Conservation (phyloP, 257 asterid genomes). For the Vinca minor region DNA sequence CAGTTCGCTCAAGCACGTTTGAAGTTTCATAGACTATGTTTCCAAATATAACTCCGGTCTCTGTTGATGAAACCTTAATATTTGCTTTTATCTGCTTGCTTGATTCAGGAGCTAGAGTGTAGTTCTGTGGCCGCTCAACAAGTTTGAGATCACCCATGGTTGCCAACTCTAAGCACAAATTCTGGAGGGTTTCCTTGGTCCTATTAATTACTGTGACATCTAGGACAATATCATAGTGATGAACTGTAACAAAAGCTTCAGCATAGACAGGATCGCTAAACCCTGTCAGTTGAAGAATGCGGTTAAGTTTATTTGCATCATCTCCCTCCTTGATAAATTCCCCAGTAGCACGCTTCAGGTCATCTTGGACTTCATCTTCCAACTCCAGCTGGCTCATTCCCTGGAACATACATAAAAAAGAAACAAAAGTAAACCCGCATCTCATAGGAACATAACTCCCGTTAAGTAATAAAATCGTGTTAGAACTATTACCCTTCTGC, state of each 20-base stretch:
- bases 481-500: slow-evolving; percentile 58
- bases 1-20: slow-evolving; percentile 80
- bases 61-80: slow-evolving; percentile 93
- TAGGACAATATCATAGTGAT: slow-evolving; percentile 87
- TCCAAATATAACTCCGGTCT: slow-evolving; percentile 94
- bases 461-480: not conserved
- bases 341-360: slow-evolving; percentile 92
- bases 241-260: slow-evolving; percentile 93
- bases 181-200: slow-evolving; percentile 95
- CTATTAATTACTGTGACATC: slow-evolving; percentile 85
- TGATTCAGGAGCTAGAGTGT: slow-evolving; percentile 79
- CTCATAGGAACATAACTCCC: not conserved
- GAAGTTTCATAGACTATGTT: slow-evolving; percentile 92
- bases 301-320: slow-evolving; percentile 79
- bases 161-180: slow-evolving; percentile 87
- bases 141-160: slow-evolving; percentile 98
- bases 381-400: slow-evolving; percentile 96
- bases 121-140: slow-evolving; percentile 93
- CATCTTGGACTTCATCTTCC: slow-evolving; percentile 91
- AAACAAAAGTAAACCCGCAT: not conserved
- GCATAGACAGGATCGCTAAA: slow-evolving; percentile 98
- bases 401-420: slow-evolving; percentile 25
- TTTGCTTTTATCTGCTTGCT: slow-evolving; percentile 95
- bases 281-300: slow-evolving; percentile 88
- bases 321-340: slow-evolving; percentile 73